These are phyloP conservation scores for Aspergillus sp. DNA, from an alignment of 2,329 filamentous ascomycete species.

Conservation along the genomic window DNA sequence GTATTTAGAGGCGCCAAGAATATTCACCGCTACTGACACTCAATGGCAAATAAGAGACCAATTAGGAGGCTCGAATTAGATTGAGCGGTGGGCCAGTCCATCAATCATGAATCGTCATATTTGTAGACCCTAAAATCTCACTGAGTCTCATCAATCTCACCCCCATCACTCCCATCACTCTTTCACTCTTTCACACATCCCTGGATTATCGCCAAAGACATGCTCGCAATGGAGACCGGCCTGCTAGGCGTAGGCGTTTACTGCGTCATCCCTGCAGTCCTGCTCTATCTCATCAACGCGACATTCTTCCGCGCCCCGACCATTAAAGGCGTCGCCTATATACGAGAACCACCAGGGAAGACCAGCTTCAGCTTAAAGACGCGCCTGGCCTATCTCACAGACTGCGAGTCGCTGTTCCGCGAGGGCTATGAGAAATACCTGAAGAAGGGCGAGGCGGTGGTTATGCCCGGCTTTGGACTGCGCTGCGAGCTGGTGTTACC, in stretches of 20 bases:
- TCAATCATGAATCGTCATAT: not conserved
- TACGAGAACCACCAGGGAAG: slow-evolving; percentile 2
- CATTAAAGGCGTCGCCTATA: not conserved
- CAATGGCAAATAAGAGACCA: not conserved
- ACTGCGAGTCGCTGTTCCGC: slow-evolving; percentile 7
- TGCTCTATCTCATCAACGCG: slow-evolving; percentile 3
- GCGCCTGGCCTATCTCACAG: not conserved
- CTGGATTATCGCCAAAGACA: not conserved
- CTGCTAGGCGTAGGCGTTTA: not conserved
- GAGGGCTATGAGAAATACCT: slow-evolving; percentile 34
- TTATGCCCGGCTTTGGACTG: slow-evolving; percentile 43
- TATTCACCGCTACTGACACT: too few species aligned
- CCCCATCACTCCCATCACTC: too few species aligned
- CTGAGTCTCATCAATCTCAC: not conserved
- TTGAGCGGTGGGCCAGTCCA: not conserved
- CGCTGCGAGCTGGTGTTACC: slow-evolving; percentile 48
- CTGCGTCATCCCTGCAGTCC: not conserved
- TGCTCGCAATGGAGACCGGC: not conserved
- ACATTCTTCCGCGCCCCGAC: not conserved
- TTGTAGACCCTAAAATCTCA: not conserved
- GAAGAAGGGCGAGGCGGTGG: slow-evolving; percentile 44
- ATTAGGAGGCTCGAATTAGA: not conserved
- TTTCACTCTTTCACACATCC: too few species aligned
- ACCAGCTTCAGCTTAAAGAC: slow-evolving; percentile 3
- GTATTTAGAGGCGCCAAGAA: too few species aligned